Conservation (phyloP, 2,329 filamentous ascomycete genomes). For the Diplodia mutila region DNA sequence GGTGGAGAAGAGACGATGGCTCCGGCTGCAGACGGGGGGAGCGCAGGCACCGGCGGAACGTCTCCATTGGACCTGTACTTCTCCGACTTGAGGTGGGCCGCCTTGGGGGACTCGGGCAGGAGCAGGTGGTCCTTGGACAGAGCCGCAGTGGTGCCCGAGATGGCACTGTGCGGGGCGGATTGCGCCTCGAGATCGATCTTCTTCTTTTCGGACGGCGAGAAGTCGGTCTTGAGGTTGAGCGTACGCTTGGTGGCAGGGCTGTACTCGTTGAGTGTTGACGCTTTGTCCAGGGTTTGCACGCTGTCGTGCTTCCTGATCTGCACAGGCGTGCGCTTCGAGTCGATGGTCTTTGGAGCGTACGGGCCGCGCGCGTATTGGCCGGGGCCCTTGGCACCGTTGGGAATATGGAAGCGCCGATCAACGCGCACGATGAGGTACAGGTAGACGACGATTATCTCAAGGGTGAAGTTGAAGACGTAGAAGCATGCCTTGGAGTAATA, state of each 20-base stretch:
- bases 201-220: conserved; percentile 14
- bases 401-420: conserved; percentile 75
- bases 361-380: conserved; percentile 46
- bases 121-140: conserved; percentile 25
- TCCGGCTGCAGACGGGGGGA: conserved; percentile 9
- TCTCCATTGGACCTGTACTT: neutral
- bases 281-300: conserved; percentile 7
- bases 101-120: conserved; percentile 23
- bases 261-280: conserved; percentile 20
- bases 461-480: conserved; percentile 76
- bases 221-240: conserved; percentile 26
- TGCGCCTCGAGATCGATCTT: conserved; percentile 24
- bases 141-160: conserved; percentile 22
- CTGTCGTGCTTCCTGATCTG: conserved; percentile 24
- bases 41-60: conserved; percentile 21
- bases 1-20: neutral
- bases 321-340: conserved; percentile 16
- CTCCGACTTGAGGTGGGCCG: conserved; percentile 13
- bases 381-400: conserved; percentile 66
- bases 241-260: neutral
- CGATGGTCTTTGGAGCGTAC: neutral
- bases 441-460: conserved; percentile 72
- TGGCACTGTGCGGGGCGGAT: conserved; percentile 21
- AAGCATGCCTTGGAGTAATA: conserved; percentile 74
- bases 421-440: conserved; percentile 70